Evolutionary conservation across 352 stramenopile species (phyloP).

Genomic region (Pythium apleroticum): DNA sequence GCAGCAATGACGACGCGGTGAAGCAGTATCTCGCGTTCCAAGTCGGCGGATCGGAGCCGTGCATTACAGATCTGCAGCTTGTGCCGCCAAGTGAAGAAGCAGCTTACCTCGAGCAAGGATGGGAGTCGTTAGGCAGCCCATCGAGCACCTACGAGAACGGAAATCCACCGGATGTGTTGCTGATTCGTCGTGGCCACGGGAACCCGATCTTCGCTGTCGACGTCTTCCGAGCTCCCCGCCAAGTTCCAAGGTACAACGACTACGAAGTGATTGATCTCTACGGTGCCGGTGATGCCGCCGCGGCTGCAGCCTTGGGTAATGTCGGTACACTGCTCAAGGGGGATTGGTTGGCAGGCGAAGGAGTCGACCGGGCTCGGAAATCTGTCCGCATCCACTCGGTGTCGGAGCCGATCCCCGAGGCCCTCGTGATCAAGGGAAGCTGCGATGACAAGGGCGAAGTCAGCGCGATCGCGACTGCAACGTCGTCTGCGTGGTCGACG

Average conservation of each 20-base stretch:
- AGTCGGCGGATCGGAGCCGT: conserved; percentile 79
- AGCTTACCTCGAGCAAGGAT: conserved; percentile 50
- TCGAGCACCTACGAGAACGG: conserved; percentile 34
- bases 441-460: conserved; percentile 79
- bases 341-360: conserved; percentile 78
- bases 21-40: conserved; percentile 85
- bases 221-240: conserved; percentile 78
- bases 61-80: conserved; percentile 75
- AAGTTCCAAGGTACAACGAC: conserved; percentile 88
- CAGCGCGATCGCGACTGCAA: conserved; percentile 46
- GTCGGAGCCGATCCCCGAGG: conserved; percentile 48
- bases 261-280: conserved; percentile 87
- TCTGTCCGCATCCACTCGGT: conserved; percentile 65
- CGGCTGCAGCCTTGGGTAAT: not conserved
- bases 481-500: conserved; percentile 42
- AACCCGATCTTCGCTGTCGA: conserved; percentile 88
- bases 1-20: conserved; percentile 58
- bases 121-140: conserved; percentile 69
- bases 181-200: conserved; percentile 76
- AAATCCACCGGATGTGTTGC: conserved; percentile 42
- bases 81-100: conserved; percentile 47
- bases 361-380: conserved; percentile 62
- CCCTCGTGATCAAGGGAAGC: conserved; percentile 57
- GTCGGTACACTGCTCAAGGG: conserved; percentile 37
- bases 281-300: conserved; percentile 5